These are phyloP conservation scores for Myxozyma kluyveri DNA, from an alignment of 805 yeast genomes.

Conservation along the genomic window DNA sequence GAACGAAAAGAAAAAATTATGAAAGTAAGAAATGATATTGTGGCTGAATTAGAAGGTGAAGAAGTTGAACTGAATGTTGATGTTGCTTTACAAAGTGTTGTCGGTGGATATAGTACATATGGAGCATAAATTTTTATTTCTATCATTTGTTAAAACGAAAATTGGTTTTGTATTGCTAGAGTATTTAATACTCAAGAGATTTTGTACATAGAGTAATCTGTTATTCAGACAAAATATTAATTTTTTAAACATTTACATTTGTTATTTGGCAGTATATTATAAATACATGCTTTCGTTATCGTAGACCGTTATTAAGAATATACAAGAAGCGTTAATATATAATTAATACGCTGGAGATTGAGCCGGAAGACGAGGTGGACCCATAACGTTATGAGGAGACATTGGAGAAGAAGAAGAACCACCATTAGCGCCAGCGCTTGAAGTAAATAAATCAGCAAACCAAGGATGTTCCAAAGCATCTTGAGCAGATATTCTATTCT, in stretches of 20 bases:
- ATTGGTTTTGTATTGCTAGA: too few relatives aligned
- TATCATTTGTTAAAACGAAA: too few relatives aligned
- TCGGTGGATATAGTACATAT: slow-evolving; percentile 6
- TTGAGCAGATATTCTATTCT: slow-evolving; percentile 50
- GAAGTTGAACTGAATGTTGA: slow-evolving; percentile 15
- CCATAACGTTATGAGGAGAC: neutral
- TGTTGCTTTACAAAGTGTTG: slow-evolving; percentile 5
- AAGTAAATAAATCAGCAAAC: slow-evolving; percentile 58
- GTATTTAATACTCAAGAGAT: too few relatives aligned
- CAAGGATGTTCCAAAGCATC: slow-evolving; percentile 64
- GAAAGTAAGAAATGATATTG: slow-evolving; percentile 12
- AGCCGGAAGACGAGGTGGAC: neutral
- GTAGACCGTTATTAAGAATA: too few relatives aligned
- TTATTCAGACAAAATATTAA: too few relatives aligned
- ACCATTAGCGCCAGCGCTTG: slow-evolving; percentile 5
- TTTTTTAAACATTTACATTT: too few relatives aligned
- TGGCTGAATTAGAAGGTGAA: slow-evolving; percentile 25
- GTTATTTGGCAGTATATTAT: too few relatives aligned
- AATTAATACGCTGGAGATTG: too few relatives aligned
- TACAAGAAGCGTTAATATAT: too few relatives aligned
- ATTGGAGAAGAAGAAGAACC: neutral
- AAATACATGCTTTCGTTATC: too few relatives aligned
- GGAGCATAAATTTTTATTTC: too few relatives aligned
- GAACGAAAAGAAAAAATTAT: slow-evolving; percentile 5
- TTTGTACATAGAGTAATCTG: too few relatives aligned